Evolutionary conservation across 73 alveolate genomes (phyloP).

Genomic region (Tetrahymena malaccensis): DNA sequence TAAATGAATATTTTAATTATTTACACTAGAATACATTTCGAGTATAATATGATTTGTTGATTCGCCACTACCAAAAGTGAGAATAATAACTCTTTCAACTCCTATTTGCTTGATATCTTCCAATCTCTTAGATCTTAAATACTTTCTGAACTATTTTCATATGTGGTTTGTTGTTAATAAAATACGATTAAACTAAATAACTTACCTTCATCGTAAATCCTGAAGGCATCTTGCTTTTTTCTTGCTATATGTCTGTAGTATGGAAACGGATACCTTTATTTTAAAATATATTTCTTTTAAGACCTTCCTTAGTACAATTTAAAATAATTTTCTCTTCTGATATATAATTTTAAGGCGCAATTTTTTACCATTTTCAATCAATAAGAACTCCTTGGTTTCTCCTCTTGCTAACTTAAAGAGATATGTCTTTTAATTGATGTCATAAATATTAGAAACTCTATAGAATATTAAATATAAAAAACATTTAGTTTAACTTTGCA

Average conservation of each 20-base stretch:
- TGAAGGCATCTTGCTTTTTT: constrained; percentile 69
- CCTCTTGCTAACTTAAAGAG: constrained; percentile 65
- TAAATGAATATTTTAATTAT: not conserved
- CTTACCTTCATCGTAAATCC: constrained; percentile 67
- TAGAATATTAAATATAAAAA: not conserved
- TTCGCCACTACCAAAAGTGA: constrained; percentile 75
- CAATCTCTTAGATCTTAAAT: constrained; percentile 65
- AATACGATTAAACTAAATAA: not conserved
- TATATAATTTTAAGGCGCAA: not conserved
- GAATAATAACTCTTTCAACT: constrained; percentile 74
- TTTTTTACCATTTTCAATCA: constrained; percentile 65
- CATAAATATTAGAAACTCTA: constrained; percentile 76
- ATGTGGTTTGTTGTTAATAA: not conserved
- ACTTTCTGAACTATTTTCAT: constrained; percentile 53
- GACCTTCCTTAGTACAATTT: not conserved
- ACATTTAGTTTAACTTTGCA: not conserved
- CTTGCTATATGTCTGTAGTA: constrained; percentile 57
- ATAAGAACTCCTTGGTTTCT: constrained; percentile 54
- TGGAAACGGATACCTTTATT: constrained; percentile 46
- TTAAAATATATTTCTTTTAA: not conserved
- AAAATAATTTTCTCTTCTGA: not conserved
- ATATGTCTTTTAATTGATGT: constrained; percentile 60
- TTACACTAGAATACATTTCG: constrained; percentile 61
- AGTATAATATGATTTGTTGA: constrained; percentile 57
- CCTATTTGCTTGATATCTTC: constrained; percentile 65